Evolutionary conservation across 169 alveolate species (phyloP).

Genomic region (Plasmodium relictum): DNA sequence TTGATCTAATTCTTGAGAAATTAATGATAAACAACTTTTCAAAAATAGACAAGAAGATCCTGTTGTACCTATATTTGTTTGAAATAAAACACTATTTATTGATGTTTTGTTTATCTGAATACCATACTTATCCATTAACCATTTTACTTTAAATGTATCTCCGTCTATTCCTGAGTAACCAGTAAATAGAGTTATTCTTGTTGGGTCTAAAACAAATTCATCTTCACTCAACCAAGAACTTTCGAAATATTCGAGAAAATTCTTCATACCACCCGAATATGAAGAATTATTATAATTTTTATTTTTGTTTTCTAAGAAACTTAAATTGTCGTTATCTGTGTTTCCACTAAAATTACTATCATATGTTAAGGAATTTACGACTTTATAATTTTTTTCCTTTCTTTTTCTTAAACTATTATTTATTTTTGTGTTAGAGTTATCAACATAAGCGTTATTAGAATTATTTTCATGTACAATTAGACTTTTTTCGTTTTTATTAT

Average conservation of each 20-base stretch:
- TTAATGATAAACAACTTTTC: conserved; percentile 73
- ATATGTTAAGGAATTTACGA: neutral
- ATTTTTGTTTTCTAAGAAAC: conserved; percentile 1
- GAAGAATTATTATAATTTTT: conserved; percentile 5
- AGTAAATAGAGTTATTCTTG: conserved; percentile 79
- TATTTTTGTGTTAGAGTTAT: too few species aligned
- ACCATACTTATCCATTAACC: conserved; percentile 84
- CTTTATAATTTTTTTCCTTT: conserved; percentile 6
- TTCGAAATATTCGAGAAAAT: conserved; percentile 76
- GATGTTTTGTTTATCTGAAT: conserved; percentile 81
- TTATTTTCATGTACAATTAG: too few species aligned
- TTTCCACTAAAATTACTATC: conserved; percentile 3
- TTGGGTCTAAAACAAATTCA: conserved; percentile 82
- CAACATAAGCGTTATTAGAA: too few species aligned
- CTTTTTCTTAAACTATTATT: neutral
- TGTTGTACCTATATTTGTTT: conserved; percentile 82
- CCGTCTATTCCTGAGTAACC: conserved; percentile 82
- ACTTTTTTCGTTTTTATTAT: too few species aligned
- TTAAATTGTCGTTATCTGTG: conserved; percentile 13
- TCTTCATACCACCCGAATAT: conserved; percentile 15
- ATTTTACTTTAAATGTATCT: conserved; percentile 82
- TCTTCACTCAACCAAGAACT: conserved; percentile 81
- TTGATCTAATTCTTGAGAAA: conserved; percentile 73
- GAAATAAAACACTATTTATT: conserved; percentile 78
- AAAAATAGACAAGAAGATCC: conserved; percentile 80